phyloP scores from a whole-genome alignment of 345 rosid genomes.

The Stellera chamaejasme region DNA sequence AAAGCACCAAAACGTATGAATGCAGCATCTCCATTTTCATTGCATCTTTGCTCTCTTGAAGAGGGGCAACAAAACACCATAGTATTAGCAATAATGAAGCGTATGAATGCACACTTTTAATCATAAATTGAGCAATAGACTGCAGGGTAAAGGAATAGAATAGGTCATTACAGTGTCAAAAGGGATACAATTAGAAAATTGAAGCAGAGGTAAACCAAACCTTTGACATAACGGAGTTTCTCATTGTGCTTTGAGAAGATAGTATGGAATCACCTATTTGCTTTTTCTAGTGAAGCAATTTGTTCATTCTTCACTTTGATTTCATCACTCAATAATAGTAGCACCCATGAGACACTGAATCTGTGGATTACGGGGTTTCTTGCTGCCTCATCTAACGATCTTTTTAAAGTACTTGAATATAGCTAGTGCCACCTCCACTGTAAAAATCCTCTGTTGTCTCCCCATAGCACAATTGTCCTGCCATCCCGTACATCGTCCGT shows the following conservation, averaged over 20 bases:
- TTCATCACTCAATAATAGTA: slow-evolving; percentile 44
- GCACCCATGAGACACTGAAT: slow-evolving; percentile 40
- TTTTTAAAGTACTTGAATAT: slow-evolving; percentile 81
- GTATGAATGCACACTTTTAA: too few relatives aligned
- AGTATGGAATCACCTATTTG: slow-evolving; percentile 61
- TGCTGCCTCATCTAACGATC: slow-evolving; percentile 69
- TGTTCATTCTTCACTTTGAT: slow-evolving; percentile 71
- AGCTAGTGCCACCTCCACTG: slow-evolving; percentile 86
- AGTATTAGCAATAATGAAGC: too few relatives aligned
- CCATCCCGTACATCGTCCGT: too few relatives aligned
- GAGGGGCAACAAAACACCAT: too few relatives aligned
- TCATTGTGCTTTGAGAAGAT: slow-evolving; percentile 48
- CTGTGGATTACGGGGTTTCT: slow-evolving; percentile 58
- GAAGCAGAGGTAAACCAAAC: slow-evolving; percentile 32
- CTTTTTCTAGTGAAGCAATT: slow-evolving; percentile 66
- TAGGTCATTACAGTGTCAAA: slow-evolving; percentile 15
- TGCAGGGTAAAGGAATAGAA: slow-evolving; percentile 27
- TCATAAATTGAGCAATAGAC: slow-evolving; percentile 59
- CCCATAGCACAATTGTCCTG: too few relatives aligned
- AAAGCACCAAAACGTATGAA: too few relatives aligned
- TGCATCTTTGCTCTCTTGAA: too few relatives aligned
- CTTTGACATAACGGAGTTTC: slow-evolving; percentile 49
- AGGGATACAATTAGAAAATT: not conserved
- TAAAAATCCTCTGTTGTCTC: slow-evolving; percentile 87
- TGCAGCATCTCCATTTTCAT: too few relatives aligned